Percentiles rank a stretch among this genome's conserved stretches.
These are phyloP conservation scores for Clitopilus passeckerianus DNA, from an alignment of 768 basidiomycete genomes.

Conservation along the genomic window DNA sequence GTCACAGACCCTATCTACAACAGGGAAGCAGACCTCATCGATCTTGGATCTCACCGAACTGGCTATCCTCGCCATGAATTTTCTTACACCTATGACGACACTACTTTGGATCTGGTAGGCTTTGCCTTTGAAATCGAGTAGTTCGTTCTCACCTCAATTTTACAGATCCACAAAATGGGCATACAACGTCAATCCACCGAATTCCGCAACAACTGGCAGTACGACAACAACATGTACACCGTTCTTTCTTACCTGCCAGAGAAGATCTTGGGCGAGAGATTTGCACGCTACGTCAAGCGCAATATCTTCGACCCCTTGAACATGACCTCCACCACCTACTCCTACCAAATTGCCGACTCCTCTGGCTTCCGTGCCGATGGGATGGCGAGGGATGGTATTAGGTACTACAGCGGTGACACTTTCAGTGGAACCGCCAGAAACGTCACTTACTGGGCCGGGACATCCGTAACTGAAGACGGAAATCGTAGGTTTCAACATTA, in stretches of 20 bases:
- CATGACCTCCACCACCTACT: slow-evolving; percentile 23
- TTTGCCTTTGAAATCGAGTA: background rate
- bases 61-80: slow-evolving; percentile 15
- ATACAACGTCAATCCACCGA: slow-evolving; percentile 20
- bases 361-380: slow-evolving; percentile 19
- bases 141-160: background rate
- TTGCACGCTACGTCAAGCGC: slow-evolving; percentile 20
- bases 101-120: slow-evolving; percentile 6
- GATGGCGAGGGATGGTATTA: slow-evolving; percentile 11
- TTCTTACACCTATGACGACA: slow-evolving; percentile 8
- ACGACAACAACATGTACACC: slow-evolving; percentile 24
- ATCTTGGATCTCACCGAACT: slow-evolving; percentile 17
- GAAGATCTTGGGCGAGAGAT: slow-evolving; percentile 13
- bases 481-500: slow-evolving; percentile 9
- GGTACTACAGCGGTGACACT: slow-evolving; percentile 2
- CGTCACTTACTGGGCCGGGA: slow-evolving; percentile 14
- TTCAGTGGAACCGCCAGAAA: slow-evolving; percentile 14
- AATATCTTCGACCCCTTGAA: slow-evolving; percentile 22
- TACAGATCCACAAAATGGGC: slow-evolving; percentile 13
- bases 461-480: slow-evolving; percentile 13
- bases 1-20: slow-evolving; percentile 17
- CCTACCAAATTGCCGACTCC: slow-evolving; percentile 16
- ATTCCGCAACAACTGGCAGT: slow-evolving; percentile 23
- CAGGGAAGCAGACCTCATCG: slow-evolving; percentile 12
- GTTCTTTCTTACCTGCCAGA: slow-evolving; percentile 19